Base-by-base conservation (phyloP, 1,284 basidiomycete species). In the Leccinum variabile region DNA sequence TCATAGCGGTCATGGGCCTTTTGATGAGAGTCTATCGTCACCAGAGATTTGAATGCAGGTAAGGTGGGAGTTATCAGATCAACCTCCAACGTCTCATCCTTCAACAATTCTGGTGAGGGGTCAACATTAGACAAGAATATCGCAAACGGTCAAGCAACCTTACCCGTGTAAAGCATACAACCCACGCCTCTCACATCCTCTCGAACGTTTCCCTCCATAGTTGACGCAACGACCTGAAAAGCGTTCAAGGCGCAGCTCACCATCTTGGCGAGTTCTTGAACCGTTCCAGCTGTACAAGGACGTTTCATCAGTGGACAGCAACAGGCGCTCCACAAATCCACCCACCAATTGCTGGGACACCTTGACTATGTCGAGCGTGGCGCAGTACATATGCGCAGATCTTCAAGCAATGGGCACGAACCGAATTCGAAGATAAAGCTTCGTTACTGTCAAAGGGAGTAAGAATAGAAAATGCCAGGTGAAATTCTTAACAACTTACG, bases 121-220 rank as follows among this genome's bases (percentile, higher is more conserved):
- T 3, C 3, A 16, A 25, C 16, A 32, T 67, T 0, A 67, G 61
- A 37, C 0, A 56, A 30, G 28, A 46, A 50, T 16, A 32, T 2
- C 57, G 57, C 16, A 10, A 55, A 7, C 1, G 22, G 62, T 57
- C 44, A 57, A 65, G 56, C 5, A 11, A 56, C 35, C 80, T 57
- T 76, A 92, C 92, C 91, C 30, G 84, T 82, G 71, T 95, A 97
- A 1, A 95, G 81, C 59, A 92, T 85, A 65, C 95, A 84, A 0
- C 87, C 92, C 6, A 97, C 86, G 0, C 89, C 89, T 35, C 91
- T 86, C 53, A 95, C 81, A 69, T 96, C 92, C 65, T 90, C 89
- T 66, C 85, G 79, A 57, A 84, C 78, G 13, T 77, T 73, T 0
- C 82, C 76, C 1, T 85, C 84, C 53, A 90, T 84, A 2, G 84